These are phyloP conservation scores for Exophiala bonariae DNA, from an alignment of 2,329 filamentous ascomycete species.

Conservation along the genomic window DNA sequence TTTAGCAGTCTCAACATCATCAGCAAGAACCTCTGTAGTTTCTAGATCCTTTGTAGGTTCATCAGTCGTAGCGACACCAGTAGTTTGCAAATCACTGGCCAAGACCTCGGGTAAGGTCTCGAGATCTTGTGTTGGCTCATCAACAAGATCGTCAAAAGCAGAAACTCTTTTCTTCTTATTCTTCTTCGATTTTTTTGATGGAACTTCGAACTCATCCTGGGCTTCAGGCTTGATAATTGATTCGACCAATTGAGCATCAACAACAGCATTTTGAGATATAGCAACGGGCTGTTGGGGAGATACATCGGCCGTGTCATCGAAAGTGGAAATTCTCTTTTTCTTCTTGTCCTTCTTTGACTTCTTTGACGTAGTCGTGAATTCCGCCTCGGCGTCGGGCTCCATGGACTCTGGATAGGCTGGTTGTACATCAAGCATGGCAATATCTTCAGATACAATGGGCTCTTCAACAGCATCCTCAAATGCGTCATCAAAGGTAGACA, in stretches of 20 bases:
- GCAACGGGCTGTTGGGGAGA: too few species aligned
- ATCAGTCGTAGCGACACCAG: background rate
- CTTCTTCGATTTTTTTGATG: constrained; percentile 32
- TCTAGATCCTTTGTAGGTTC: too few species aligned
- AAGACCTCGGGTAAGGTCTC: too few species aligned
- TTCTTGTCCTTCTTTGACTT: constrained; percentile 36
- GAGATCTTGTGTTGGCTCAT: too few species aligned
- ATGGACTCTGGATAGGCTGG: too few species aligned
- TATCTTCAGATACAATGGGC: background rate
- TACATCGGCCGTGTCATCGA: too few species aligned
- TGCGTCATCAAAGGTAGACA: constrained; percentile 30
- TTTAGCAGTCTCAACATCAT: too few species aligned
- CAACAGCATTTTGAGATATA: background rate
- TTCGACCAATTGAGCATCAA: background rate
- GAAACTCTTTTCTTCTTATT: constrained; percentile 36
- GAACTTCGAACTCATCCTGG: constrained; percentile 27
- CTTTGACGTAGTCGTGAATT: constrained; percentile 31
- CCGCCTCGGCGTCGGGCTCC: background rate
- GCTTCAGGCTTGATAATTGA: too few species aligned
- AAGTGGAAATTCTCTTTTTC: constrained; percentile 29
- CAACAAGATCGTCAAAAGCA: background rate
- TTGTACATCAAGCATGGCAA: background rate
- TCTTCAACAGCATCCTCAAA: background rate
- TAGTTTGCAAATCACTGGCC: too few species aligned
- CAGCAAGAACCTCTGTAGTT: background rate